Evolutionary conservation across 192 early-diverging fungal species (phyloP).

Genomic region (Oehlia diaphana): DNA sequence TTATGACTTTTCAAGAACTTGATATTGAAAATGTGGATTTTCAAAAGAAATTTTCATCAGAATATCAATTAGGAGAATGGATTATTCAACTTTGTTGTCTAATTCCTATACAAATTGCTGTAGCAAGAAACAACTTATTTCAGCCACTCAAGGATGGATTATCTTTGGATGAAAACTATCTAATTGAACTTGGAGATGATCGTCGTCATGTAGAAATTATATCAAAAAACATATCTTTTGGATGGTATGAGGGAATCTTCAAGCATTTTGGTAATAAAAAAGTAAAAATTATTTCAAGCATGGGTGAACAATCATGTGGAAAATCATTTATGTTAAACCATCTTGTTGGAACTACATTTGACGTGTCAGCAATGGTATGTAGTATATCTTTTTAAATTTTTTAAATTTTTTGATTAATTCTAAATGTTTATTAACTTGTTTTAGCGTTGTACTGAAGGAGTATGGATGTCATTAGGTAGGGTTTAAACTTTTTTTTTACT

Average conservation of each 20-base stretch:
- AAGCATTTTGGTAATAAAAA: slow-evolving; percentile 13
- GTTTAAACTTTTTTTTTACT: neutral
- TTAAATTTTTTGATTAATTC: neutral
- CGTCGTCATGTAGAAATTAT: neutral
- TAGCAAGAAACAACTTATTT: slow-evolving; percentile 27
- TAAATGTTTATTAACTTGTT: neutral
- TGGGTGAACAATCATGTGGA: slow-evolving; percentile 33
- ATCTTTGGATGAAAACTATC: neutral
- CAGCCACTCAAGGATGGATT: slow-evolving; percentile 17
- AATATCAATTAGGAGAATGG: slow-evolving; percentile 10
- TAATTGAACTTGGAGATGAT: neutral
- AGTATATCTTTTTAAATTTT: neutral
- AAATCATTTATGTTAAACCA: slow-evolving; percentile 31
- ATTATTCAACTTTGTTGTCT: slow-evolving; percentile 1
- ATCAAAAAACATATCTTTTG: slow-evolving; percentile 7
- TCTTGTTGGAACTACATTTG: slow-evolving; percentile 19
- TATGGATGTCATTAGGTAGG: slow-evolving; percentile 28
- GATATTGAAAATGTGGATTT: neutral
- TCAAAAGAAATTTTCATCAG: neutral
- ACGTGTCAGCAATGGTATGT: slow-evolving; percentile 26
- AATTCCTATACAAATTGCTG: slow-evolving; percentile 20
- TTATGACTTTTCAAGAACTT: neutral
- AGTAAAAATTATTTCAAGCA: slow-evolving; percentile 24
- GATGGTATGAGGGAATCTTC: slow-evolving; percentile 28
- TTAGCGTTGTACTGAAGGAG: slow-evolving; percentile 33